Evolutionary conservation across 2,329 filamentous ascomycete species (phyloP), one percentile per base, ranked within the genome.

Genomic region (Alternaria ventricosa): DNA sequence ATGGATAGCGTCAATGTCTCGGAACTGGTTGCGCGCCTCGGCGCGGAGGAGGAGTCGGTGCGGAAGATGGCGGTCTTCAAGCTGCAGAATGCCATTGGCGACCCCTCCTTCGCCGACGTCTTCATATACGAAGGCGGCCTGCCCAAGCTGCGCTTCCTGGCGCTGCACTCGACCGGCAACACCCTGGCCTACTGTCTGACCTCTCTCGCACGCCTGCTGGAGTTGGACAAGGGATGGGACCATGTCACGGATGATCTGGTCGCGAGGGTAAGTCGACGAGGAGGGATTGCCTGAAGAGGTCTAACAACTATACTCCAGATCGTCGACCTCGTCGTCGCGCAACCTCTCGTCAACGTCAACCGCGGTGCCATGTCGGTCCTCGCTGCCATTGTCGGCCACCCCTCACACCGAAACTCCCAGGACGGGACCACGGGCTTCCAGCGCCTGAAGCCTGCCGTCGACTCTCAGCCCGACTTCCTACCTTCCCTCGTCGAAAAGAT

Each of bases 31-130:
- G 83, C 85, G 66, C 84, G 87, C 56, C 82, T 90, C 62, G 83
- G 85, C 47, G 87, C 86, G 70, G 86, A 88, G 60, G 87, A 97
- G 82, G 96, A 99, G 85, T 94, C 93, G 60, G 90, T 93, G 71
- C 93, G 94, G 76, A 99, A 99, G 82, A 97, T 98, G 93, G 96
- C 96, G 64, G 96, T 96, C 65, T 99, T 99, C 87, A 97, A 97
- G 84, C 89, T 99, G 69, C 96, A 99, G 82, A 91, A 88, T 68
- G 94, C 93, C 66, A 97, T 99, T 81, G 95, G 94, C 78, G 96
- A 99, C 82, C 95, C 95, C 25, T 92, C 94, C 55, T 98, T 98
- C 80, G 96, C 96, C 75, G 96, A 98, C 80, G 90, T 96, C 72
- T 99, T 99, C 83, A 97, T 98, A 66, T 89, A 91, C 55, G 92